Evolutionary conservation across 169 alveolate species (phyloP), one percentile per base, ranked within the genome.

Genomic region (Plasmodium yoelii): DNA sequence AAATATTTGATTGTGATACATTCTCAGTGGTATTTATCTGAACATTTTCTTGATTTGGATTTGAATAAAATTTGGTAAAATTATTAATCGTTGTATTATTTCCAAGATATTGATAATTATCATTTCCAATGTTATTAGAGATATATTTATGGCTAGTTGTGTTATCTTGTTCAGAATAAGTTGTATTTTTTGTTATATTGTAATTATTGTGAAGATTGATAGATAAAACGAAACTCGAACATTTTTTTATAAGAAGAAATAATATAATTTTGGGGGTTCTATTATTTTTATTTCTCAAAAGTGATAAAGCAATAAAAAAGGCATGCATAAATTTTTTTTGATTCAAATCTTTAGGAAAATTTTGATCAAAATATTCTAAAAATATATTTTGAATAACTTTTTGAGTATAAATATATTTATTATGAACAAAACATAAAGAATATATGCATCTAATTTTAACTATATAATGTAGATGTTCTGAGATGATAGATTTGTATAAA

Each of bases 341-440:
- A 49, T 70, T 86, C n/a, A 86, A 49, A 53, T 71, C 64, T 34
- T 68, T 86, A 22, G 42, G 70, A 60, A 69, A 34, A 86, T 26
- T 69, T 13, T 46, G n/a, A 34, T 34, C 10, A 2, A 61, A 13
- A 86, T 86, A 86, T 8, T 86, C 91, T 26, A 34, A 9, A 49
- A 86, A 69, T 15, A 86, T 18, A 26, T 86, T 86, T 13, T 86
- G 91, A 19, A 86, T 59, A 57, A 71, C 57, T 47, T 65, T 86
- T 53, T 86, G 91, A 1, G 91, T 86, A 18, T 57, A 86, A 5
- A 86, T 42, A 49, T 70, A 86, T 39, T 72, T 86, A 53, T 86
- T 86, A 24, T 86, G 91, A 59, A 86, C 71, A 49, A 86, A 70
- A 42, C 91, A 86, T 49, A 86, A 59, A 9, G 91, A 86, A 60